Conservation (phyloP, 176 grass and related monocot species). For the Cymbopogon citratus region DNA sequence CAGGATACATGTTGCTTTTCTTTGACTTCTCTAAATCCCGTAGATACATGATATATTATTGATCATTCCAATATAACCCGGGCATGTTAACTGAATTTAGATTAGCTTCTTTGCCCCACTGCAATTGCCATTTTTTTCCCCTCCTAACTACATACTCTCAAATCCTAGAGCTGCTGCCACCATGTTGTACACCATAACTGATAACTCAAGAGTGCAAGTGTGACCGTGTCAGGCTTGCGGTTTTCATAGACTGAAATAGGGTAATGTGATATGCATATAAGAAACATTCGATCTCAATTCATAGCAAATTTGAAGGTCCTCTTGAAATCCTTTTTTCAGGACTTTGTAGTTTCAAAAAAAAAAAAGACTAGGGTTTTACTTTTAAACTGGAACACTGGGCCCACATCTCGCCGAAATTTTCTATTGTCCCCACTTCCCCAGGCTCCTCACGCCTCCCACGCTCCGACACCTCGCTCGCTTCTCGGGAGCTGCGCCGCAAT, state of each 20-base stretch:
- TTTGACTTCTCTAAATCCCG: background rate
- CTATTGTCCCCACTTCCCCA: no score
- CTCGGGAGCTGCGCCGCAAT: background rate
- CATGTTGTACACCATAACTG: background rate
- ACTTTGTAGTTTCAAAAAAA: background rate
- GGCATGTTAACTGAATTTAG: no score
- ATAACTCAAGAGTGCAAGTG: background rate
- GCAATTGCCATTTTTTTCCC: background rate
- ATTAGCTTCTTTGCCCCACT: background rate
- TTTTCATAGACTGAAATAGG: background rate
- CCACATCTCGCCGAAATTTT: background rate
- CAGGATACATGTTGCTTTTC: background rate
- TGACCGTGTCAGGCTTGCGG: background rate
- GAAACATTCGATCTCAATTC: background rate
- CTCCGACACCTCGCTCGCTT: background rate
- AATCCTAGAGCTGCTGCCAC: background rate
- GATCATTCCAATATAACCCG: no score
- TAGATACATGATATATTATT: no score
- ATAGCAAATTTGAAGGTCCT: background rate
- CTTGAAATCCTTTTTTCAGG: background rate
- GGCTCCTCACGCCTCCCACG: background rate
- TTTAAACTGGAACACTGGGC: background rate
- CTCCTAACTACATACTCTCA: background rate
- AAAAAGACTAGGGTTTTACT: background rate
- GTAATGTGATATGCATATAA: background rate